Evolutionary conservation across 306 rosid species (phyloP).

Genomic region (Rosa multiflora): DNA sequence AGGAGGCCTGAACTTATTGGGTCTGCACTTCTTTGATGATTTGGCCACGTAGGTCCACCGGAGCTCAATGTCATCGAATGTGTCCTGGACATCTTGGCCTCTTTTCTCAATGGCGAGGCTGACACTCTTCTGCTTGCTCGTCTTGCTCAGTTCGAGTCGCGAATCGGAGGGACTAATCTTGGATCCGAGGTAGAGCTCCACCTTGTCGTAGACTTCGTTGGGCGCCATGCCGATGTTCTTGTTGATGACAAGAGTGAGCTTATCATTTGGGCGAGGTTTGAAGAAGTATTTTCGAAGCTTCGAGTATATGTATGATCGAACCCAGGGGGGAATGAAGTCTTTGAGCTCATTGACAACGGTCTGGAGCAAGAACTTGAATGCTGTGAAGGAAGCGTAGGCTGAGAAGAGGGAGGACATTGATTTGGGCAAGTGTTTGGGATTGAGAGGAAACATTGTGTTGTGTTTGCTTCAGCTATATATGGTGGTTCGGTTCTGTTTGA

Average conservation of each 20-base stretch:
- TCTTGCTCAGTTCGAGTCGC: conserved; percentile 19
- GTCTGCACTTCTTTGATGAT: neutral
- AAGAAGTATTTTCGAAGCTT: neutral
- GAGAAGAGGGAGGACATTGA: conserved; percentile 28
- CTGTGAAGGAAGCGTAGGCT: conserved; percentile 38
- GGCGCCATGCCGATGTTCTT: conserved; percentile 18
- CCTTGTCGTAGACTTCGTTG: conserved; percentile 40
- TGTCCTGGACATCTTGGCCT: conserved; percentile 12
- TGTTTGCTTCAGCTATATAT: neutral
- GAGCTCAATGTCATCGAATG: conserved; percentile 12
- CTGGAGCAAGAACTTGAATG: neutral
- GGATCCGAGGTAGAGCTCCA: conserved; percentile 32
- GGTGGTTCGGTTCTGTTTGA: neutral
- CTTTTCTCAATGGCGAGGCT: conserved; percentile 20
- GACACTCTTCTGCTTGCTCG: conserved; percentile 22
- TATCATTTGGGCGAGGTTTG: neutral
- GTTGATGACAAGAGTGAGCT: conserved; percentile 33
- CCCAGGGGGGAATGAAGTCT: conserved; percentile 27
- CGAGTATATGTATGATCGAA: neutral
- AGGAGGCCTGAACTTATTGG: neutral
- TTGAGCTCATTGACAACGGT: conserved; percentile 12
- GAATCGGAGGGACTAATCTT: conserved; percentile 19
- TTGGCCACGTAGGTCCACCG: neutral
- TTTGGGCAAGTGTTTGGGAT: neutral
- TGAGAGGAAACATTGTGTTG: neutral